These are phyloP conservation scores for Epichloe typhina DNA, from an alignment of 2,329 filamentous ascomycete species.

Conservation along the genomic window DNA sequence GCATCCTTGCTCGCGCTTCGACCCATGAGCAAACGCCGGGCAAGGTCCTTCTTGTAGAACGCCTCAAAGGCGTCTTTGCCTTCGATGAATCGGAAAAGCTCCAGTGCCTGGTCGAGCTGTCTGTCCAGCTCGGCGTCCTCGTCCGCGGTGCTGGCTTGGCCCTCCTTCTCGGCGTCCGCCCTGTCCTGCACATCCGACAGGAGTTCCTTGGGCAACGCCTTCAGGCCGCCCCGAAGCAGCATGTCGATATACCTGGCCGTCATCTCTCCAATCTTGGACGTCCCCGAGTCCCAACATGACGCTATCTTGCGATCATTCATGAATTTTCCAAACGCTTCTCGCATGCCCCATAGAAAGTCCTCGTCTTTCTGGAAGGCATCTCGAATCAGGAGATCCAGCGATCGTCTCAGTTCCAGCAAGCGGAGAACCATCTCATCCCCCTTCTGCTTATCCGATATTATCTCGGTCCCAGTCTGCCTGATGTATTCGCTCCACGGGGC, in stretches of 20 bases:
- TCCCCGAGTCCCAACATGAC: conserved; percentile 64
- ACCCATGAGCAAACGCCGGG: conserved; percentile 77
- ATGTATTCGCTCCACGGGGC: conserved; percentile 71
- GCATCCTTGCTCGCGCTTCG: conserved; percentile 89
- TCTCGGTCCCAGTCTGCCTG: conserved; percentile 54
- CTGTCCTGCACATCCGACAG: conserved; percentile 48
- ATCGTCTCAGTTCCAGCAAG: conserved; percentile 66
- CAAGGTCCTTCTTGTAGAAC: conserved; percentile 97
- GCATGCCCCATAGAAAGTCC: conserved; percentile 62
- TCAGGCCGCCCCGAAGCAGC: conserved; percentile 75
- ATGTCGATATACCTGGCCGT: conserved; percentile 94
- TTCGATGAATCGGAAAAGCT: conserved; percentile 92
- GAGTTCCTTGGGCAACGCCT: conserved; percentile 60
- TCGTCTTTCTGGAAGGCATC: conserved; percentile 67
- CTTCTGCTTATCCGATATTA: conserved; percentile 68
- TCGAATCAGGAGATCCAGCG: conserved; percentile 63
- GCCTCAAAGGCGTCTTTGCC: conserved; percentile 97
- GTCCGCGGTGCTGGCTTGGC: conserved; percentile 58
- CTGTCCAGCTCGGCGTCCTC: conserved; percentile 87
- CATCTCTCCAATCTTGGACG: conserved; percentile 95
- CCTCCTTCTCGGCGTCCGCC: conserved; percentile 43
- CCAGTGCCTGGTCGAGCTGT: conserved; percentile 83
- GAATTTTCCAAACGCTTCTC: conserved; percentile 77
- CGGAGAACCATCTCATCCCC: conserved; percentile 78
- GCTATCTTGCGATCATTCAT: conserved; percentile 79